Evolutionary conservation across 129 eudicot species (phyloP), one percentile per base, ranked within the genome.

Genomic region (Flaveria ramosissima): DNA sequence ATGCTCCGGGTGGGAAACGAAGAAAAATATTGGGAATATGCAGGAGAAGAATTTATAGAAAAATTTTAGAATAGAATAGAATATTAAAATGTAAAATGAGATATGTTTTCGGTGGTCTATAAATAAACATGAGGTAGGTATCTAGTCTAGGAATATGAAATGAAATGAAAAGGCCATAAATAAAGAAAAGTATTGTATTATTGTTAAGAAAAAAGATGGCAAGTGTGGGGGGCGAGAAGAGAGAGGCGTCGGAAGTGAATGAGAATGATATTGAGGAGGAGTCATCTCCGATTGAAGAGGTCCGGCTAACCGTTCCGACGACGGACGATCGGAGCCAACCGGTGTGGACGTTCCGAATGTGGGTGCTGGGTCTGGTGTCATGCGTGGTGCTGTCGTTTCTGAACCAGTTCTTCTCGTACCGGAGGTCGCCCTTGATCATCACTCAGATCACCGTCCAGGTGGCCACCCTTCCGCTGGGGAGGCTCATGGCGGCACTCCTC

Each of bases 301-400:
- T 92, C 70, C 87, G 91, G 9, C 41, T 90, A 55, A 86, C 98
- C 17, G 98, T 92, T 1, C 85, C 93, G 10, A 88, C 61, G 10
- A 77, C 83, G 16, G 98, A 92, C 77, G 97, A 92, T 62, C 91
- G 94, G 73, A 76, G 76, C 65, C 87, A 80, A 57, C 87, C 92
- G 3, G 90, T 90, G 76, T 90, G 96, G 98, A 92, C 98, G 0
- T 92, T 92, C 57, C 85, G 98, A 30, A 88, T 90, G 92, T 89
- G 93, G 98, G 66, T 92, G n/a, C 71, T 92, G 27, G 97, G 98
- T 17, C 12, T 88, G 0, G 0, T 83, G 17, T 89, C 96, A 1
- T 92, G 98, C 72, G 71, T 83, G 23, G 43, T 88, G 24, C 83
- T 92, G 17, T 92, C 98, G 1, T 89, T 90, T 46, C 81, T 90